Conservation (phyloP, 2,329 filamentous ascomycete genomes). For the Anisogramma anomala region DNA sequence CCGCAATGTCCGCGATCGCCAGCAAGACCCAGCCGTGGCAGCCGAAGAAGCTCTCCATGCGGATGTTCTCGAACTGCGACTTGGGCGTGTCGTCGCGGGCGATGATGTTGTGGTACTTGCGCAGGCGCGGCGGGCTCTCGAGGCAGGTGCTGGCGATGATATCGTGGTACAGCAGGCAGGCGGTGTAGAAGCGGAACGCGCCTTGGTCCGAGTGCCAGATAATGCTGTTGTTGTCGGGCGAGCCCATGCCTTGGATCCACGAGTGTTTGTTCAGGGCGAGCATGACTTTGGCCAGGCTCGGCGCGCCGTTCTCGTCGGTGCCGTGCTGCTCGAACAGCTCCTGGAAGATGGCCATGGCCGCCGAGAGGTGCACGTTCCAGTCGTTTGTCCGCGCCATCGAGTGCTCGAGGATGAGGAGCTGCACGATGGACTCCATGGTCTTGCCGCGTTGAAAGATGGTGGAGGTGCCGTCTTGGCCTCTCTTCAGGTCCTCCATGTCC, state of each 20-base stretch:
- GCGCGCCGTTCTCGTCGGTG: conserved; percentile 23
- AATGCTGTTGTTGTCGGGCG: conserved; percentile 21
- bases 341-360: conserved; percentile 37
- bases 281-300: conserved; percentile 9
- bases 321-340: conserved; percentile 31
- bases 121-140: conserved; percentile 30
- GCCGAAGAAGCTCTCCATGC: conserved; percentile 38
- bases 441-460: conserved; percentile 12
- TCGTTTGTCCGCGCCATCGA: conserved; percentile 33
- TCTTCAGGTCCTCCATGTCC: conserved; percentile 30
- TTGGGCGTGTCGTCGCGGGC: conserved; percentile 26
- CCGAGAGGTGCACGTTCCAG: conserved; percentile 39
- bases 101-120: conserved; percentile 29
- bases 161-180: conserved; percentile 36
- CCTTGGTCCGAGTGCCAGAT: conserved; percentile 36
- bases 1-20: conserved; percentile 38
- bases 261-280: conserved; percentile 23
- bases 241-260: conserved; percentile 19
- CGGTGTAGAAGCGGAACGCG: conserved; percentile 35
- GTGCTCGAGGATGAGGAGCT: conserved; percentile 43
- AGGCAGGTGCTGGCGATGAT: conserved; percentile 37
- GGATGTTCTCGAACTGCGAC: conserved; percentile 19
- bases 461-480: conserved; percentile 2
- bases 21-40: conserved; percentile 43
- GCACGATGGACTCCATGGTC: conserved; percentile 38